Base-by-base conservation (phyloP, 352 stramenopile genomes). In the Aphanomyces cochlioides region DNA sequence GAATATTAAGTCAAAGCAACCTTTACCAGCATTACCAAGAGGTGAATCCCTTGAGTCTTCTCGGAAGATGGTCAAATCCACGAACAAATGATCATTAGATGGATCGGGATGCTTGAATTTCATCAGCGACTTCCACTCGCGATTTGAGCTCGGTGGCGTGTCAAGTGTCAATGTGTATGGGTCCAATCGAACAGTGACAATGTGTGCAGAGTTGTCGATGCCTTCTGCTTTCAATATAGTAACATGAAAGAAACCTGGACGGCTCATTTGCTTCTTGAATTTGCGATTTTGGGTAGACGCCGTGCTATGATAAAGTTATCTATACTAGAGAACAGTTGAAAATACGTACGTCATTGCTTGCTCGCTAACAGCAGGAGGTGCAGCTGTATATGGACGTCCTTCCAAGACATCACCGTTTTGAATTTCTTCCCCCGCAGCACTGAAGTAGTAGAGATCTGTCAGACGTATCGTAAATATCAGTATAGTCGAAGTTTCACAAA, bases 391-490 rank as follows among this genome's bases (percentile, higher is more conserved):
- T 34, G 72, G 72, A 7, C 72, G 66, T 15, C 54, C 72, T 67
- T 76, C 66, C 10, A 76, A 60, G 36, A 74, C 56, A 58, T 76
- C 72, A 5, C 72, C 72, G 6, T 73, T 61, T 17, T 28, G n/a
- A 21, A 70, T 70, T 19, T 70, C 64, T 17, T 70, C 64, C 5
- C 64, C 64, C n/a, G 64, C 64, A 13, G 64, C 43, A 37, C 53
- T 70, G 36, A 70, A 70, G 54, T 70, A 70, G 39, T 70, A 70
- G 15, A 70, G 64, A 70, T 70, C 64, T 70, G 37, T 8, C 43
- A 28, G 12, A 10, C 60, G 37, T 10, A 21, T 41, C 7, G 19
- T 36, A 63, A 15, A 10, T 8, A 10, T n/a, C 0, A 7, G 17
- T 28, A 34, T 66, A 40, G 36, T 37, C 19, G 8, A 66, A 13